phyloP scores from a whole-genome alignment of 495 filamentous ascomycete species.

The Chaetomidium leptoderma region DNA sequence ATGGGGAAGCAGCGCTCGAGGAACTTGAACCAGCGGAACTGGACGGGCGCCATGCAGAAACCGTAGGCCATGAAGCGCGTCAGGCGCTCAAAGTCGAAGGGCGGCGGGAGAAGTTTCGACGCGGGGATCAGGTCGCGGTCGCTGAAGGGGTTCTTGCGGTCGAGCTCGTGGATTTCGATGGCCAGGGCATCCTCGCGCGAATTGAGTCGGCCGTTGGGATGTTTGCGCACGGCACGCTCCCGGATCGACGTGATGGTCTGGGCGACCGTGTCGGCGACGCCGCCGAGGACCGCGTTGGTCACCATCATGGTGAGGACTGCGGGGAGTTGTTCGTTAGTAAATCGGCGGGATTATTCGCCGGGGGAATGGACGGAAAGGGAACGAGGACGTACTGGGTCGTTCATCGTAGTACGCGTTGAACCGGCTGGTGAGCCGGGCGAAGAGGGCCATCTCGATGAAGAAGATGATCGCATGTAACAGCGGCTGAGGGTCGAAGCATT shows the following conservation, averaged over 20 bases:
- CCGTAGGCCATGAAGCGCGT: conserved; percentile 94
- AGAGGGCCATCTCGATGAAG: conserved; percentile 79
- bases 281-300: conserved; percentile 89
- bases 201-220: conserved; percentile 32
- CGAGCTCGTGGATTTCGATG: conserved; percentile 85
- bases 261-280: conserved; percentile 81
- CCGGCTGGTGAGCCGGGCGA: conserved; percentile 73
- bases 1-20: conserved; percentile 81
- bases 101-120: conserved; percentile 59
- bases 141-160: conserved; percentile 71
- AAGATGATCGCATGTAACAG: conserved; percentile 81
- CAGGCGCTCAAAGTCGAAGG: conserved; percentile 92
- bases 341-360: neutral
- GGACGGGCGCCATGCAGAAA: conserved; percentile 92
- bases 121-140: conserved; percentile 65
- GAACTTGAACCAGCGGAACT: conserved; percentile 94
- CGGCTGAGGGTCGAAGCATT: conserved; percentile 54
- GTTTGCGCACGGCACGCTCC: conserved; percentile 59
- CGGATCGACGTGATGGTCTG: conserved; percentile 85
- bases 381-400: conserved; percentile 60
- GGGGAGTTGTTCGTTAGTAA: conserved; percentile 5
- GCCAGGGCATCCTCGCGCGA: conserved; percentile 66
- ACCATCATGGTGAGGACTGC: conserved; percentile 96
- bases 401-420: conserved; percentile 92
- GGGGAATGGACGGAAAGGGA: neutral